Base-by-base conservation (phyloP, 768 basidiomycete species). In the Pleurotus platypus region DNA sequence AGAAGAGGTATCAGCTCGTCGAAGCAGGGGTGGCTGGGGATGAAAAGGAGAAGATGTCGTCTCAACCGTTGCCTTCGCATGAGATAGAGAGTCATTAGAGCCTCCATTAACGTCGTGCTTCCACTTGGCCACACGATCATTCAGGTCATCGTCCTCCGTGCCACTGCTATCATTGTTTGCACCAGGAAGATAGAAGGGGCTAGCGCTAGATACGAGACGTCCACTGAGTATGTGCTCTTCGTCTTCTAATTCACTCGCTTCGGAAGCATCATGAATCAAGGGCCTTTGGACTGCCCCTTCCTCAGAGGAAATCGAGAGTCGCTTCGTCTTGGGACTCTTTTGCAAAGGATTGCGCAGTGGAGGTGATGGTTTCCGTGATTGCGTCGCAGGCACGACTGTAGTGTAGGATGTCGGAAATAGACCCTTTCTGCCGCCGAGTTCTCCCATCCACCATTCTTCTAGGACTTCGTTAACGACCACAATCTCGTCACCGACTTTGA, bases 381-480 rank as follows among this genome's bases (percentile, higher is more conserved):
- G 69, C 45, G 69, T 72, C 20, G 71, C 66, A 7, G 70, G 65
- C 1, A 79, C 64, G 26, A 73, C 66, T 62, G 92, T 89, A 7
- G 85, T 86, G 69, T 92, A 89, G 5, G 84, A 79, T 1, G 83
- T 79, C 0, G 94, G 94, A 78, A 97, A 95, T 42, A 96, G 67
- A 12, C 94, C 94, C 51, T 79, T 84, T 60, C 76, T 77, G 1
- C 90, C 91, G 56, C 80, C 72, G 35, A 84, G 67, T 66, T 89
- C 85, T 5, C 93, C 94, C 75, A 93, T 82, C 89, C 92, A 95
- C 94, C 94, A 95, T 58, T 85, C 92, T 60, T 91, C 89, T 35
- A 92, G 75, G 0, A 94, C 90, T 67, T 95, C 92, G 35, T 84
- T 85, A 26, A 91, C 63, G 26, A 94, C 85, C 12, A 78, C 69